These are phyloP conservation scores for Mortierella sp. DNA, from an alignment of 371 early-diverging fungal species.

Conservation along the genomic window DNA sequence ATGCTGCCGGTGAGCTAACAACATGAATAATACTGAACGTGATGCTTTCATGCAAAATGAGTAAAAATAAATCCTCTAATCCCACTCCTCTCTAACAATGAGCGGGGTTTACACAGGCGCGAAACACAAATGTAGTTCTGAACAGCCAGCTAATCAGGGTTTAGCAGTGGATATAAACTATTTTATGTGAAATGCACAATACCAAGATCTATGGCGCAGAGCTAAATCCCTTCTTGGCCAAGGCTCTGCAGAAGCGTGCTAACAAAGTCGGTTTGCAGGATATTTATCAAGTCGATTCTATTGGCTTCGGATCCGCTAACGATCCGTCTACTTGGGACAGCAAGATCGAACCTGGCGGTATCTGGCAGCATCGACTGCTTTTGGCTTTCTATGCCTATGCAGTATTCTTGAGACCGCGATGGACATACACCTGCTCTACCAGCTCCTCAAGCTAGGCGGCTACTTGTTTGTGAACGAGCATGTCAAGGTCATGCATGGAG, in stretches of 20 bases:
- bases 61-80: too few species aligned
- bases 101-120: too few species aligned
- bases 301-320: constrained; percentile 22
- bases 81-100: too few species aligned
- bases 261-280: constrained; percentile 20
- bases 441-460: constrained; percentile 28
- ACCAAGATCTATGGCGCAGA: constrained; percentile 30
- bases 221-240: constrained; percentile 24
- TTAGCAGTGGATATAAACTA: too few species aligned
- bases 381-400: constrained; percentile 19
- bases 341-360: constrained; percentile 24
- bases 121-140: too few species aligned
- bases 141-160: too few species aligned
- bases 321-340: constrained; percentile 18
- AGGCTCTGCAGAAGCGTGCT: constrained; percentile 21
- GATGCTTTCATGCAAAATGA: too few species aligned
- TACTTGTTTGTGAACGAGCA: constrained; percentile 25
- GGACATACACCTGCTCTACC: constrained; percentile 15
- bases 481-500: constrained; percentile 17
- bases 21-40: constrained; percentile 9
- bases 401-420: constrained; percentile 25
- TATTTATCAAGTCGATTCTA: constrained; percentile 20
- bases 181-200: too few species aligned
- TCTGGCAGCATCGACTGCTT: constrained; percentile 22
- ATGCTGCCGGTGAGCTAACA: not conserved